Base-by-base conservation (phyloP, 495 filamentous ascomycete genomes). In the Friedmanniomyces simplex region DNA sequence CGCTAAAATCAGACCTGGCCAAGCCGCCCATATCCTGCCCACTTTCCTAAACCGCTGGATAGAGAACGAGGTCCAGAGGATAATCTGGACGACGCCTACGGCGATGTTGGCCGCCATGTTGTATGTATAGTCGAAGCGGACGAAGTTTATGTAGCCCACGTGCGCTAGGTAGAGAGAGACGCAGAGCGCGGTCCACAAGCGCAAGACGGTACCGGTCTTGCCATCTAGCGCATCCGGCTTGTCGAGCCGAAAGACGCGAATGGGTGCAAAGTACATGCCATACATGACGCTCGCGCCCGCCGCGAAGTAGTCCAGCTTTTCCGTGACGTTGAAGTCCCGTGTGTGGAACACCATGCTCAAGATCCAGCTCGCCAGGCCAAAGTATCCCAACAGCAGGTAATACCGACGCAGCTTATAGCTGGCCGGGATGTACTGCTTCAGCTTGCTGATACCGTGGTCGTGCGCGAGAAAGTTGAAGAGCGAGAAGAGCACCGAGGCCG, bases 41-140 rank as follows among this genome's bases (percentile, higher is more conserved):
- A 80, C 73, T 62, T 81, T 82, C 64, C 76, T 74, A 71, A 93
- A 97, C 50, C 84, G 79, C 64, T 68, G 71, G 57, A 86, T 82
- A 62, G 87, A 91, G 70, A 94, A 96, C 62, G 77, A 82, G 13
- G 79, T 88, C 93, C 93, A 98, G 54, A 98, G 66, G 5, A 82
- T 43, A 60, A 97, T 96, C 67, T 87, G 84, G 24, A 94, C 68
- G 48, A 87, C 76, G 0, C 93, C 93, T 24, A 87, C 78, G 13
- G 79, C 82, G 25, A 98, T 87, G 64, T 96, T 97, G 18, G 90
- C 94, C 1, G 82, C 80, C 91, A 97, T 98, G 64, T 98, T 98
- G 73, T 98, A 98, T 1, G 83, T 83, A 67, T 98, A 98, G 67
- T 96, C 86, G 89, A 93, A 98, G 26, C 76, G 76, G 79, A 87